A percentile compares a stretch with the other conserved stretches of the same genome.
phyloP scores from a whole-genome alignment of 2,329 filamentous ascomycete species.

The Akanthomyces muscarius region DNA sequence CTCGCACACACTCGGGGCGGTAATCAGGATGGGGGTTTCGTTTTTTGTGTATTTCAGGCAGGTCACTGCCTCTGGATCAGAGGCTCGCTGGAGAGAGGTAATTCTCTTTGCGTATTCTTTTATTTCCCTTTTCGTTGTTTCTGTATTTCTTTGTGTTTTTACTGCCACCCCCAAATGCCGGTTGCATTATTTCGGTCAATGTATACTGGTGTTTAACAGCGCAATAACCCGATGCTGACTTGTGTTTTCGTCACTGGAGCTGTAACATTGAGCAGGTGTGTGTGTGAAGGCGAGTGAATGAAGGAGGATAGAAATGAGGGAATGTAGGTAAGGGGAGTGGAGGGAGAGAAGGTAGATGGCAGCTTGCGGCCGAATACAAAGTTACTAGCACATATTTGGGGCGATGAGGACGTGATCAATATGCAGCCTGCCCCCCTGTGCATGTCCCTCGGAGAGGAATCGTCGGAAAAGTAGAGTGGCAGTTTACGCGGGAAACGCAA shows the following conservation, averaged over 20 bases:
- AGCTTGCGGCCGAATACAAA: not conserved
- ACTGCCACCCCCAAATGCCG: not conserved
- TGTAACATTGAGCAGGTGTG: too few species aligned
- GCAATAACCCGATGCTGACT: not conserved
- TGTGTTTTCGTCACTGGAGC: not conserved
- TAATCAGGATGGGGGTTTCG: not conserved
- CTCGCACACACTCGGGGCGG: not conserved
- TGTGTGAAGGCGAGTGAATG: too few species aligned
- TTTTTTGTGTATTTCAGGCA: not conserved
- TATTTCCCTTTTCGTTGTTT: not conserved
- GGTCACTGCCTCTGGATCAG: not conserved
- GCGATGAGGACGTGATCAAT: not conserved
- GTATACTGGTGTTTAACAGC: not conserved
- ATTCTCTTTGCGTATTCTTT: not conserved
- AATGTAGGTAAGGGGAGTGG: too few species aligned
- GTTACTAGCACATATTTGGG: not conserved
- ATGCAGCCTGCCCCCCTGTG: too few species aligned
- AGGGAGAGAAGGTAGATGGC: not conserved
- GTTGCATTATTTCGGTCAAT: slow-evolving; percentile 3
- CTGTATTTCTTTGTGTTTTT: not conserved
- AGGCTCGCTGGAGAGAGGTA: not conserved
- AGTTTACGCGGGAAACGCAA: not conserved
- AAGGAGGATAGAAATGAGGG: too few species aligned
- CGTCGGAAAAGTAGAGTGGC: not conserved
- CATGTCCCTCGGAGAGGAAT: not conserved